Conservation (phyloP, 176 grass and related monocot species). For the Stipa capillata region DNA sequence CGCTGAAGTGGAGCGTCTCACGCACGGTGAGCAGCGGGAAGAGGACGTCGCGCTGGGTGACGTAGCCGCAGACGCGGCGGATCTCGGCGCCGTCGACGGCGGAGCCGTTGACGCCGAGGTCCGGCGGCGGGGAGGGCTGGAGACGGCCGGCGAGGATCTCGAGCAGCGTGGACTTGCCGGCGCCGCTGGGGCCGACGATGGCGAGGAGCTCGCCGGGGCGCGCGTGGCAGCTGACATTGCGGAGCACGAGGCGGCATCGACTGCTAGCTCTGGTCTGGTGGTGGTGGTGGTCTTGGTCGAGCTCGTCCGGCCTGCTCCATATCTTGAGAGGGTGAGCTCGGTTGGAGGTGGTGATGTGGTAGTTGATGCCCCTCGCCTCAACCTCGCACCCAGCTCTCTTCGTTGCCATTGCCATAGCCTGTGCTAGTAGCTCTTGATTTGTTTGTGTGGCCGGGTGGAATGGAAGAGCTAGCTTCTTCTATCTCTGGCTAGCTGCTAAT, state of each 20-base stretch:
- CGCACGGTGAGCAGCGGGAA: slow-evolving; percentile 65
- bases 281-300: background rate
- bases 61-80: slow-evolving; percentile 43
- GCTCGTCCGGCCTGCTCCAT: slow-evolving; percentile 57
- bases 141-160: slow-evolving; percentile 63
- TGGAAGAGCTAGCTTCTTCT: no score
- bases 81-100: slow-evolving; percentile 31
- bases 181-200: slow-evolving; percentile 64
- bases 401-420: background rate
- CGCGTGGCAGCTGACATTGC: slow-evolving; percentile 48
- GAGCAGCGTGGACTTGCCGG: slow-evolving; percentile 65
- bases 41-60: slow-evolving; percentile 63
- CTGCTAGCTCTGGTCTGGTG: background rate
- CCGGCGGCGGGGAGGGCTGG: background rate
- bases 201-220: slow-evolving; percentile 53
- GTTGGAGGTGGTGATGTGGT: slow-evolving; percentile 36
- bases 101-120: slow-evolving; percentile 34
- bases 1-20: slow-evolving; percentile 60
- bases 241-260: slow-evolving; percentile 33
- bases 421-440: no score
- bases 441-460: no score
- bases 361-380: slow-evolving; percentile 56
- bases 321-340: slow-evolving; percentile 48
- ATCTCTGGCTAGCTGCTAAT: no score
- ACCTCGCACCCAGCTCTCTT: slow-evolving; percentile 36